These are phyloP conservation scores for Teratosphaeriaceae sp. DNA, from an alignment of 2,329 filamentous ascomycete genomes.

Conservation along the genomic window DNA sequence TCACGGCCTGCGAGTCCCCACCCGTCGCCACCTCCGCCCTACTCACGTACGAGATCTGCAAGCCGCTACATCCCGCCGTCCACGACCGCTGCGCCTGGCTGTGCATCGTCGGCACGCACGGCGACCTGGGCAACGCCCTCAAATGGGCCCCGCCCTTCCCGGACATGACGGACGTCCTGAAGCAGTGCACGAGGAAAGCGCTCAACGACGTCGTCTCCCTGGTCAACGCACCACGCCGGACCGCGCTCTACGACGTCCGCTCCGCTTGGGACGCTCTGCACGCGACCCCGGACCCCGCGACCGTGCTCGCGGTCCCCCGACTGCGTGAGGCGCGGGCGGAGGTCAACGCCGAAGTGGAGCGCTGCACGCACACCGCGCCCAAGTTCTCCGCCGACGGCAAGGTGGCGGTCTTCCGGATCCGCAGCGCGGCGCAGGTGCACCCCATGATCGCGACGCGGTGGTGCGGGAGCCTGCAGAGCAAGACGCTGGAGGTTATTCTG, in stretches of 20 bases:
- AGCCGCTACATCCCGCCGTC: constrained; percentile 48
- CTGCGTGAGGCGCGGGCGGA: constrained; percentile 51
- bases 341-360: constrained; percentile 55
- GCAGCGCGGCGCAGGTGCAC: constrained; percentile 56
- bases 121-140: constrained; percentile 57
- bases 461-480: constrained; percentile 54
- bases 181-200: constrained; percentile 54
- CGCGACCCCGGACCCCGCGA: constrained; percentile 43
- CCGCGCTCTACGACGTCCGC: constrained; percentile 53
- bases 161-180: constrained; percentile 56
- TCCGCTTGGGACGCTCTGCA: constrained; percentile 56
- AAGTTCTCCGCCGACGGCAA: constrained; percentile 57
- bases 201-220: constrained; percentile 58
- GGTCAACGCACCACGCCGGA: constrained; percentile 59
- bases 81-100: constrained; percentile 51
- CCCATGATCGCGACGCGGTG: constrained; percentile 61
- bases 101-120: constrained; percentile 58
- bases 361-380: constrained; percentile 55
- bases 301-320: constrained; percentile 43
- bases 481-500: constrained; percentile 56
- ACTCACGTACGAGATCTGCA: constrained; percentile 58
- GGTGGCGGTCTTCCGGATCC: constrained; percentile 58
- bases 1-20: constrained; percentile 58
- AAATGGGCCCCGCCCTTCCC: constrained; percentile 63
- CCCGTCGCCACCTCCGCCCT: constrained; percentile 60